phyloP scores from a whole-genome alignment of 208 protist species.

The Trypanosoma brucei region DNA sequence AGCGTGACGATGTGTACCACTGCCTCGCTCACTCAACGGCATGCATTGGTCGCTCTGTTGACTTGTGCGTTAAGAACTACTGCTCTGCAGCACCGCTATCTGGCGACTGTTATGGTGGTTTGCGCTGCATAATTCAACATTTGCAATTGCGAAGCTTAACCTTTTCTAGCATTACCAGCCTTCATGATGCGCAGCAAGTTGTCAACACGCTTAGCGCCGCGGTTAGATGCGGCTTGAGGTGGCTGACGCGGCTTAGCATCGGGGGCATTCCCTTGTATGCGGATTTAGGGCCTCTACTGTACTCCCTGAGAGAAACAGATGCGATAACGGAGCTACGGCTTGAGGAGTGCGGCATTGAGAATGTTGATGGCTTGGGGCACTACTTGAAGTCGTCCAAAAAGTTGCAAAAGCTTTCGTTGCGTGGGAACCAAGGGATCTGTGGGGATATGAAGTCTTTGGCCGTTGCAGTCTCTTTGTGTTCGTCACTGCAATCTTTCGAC shows the following conservation, averaged over 20 bases:
- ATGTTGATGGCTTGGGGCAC: slow-evolving; percentile 17
- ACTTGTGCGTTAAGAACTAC: slow-evolving; percentile 44
- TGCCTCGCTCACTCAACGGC: slow-evolving; percentile 59
- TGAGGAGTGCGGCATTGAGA: slow-evolving; percentile 31
- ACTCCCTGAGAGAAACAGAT: slow-evolving; percentile 22
- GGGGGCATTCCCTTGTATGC: slow-evolving; percentile 14
- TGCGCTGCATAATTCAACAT: slow-evolving; percentile 62
- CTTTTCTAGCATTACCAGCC: slow-evolving; percentile 29
- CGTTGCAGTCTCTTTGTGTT: slow-evolving; percentile 23
- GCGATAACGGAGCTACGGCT: slow-evolving; percentile 34
- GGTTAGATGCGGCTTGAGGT: slow-evolving; percentile 10
- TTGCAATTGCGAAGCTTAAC: slow-evolving; percentile 27
- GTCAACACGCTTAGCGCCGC: slow-evolving; percentile 33
- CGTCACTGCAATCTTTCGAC: slow-evolving; percentile 27
- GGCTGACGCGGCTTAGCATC: slow-evolving; percentile 22
- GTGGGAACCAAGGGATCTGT: slow-evolving; percentile 33
- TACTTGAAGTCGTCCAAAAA: slow-evolving; percentile 24
- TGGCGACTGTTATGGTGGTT: slow-evolving; percentile 32
- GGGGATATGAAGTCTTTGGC: slow-evolving; percentile 33
- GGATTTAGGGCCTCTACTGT: slow-evolving; percentile 16
- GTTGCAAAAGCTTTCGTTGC: slow-evolving; percentile 44
- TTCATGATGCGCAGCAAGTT: slow-evolving; percentile 40
- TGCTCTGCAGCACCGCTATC: slow-evolving; percentile 32
- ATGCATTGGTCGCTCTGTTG: slow-evolving; percentile 28
- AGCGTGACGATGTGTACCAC: slow-evolving; percentile 53